Evolutionary conservation across 192 early-diverging fungal species (phyloP).

Genomic region (Linderina pennispora): DNA sequence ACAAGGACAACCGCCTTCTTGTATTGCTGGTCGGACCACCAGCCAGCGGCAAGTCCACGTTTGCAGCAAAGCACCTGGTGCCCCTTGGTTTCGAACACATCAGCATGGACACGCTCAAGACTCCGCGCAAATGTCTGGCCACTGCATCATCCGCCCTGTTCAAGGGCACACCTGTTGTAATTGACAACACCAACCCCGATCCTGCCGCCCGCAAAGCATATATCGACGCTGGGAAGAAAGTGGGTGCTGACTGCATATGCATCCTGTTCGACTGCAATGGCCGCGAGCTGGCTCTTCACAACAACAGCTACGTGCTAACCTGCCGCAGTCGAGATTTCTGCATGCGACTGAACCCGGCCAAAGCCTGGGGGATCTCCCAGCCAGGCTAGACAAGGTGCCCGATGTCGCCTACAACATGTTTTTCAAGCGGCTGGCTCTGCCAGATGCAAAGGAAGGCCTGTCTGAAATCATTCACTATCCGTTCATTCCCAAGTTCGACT

Average conservation of each 20-base stretch:
- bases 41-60: conserved; percentile 78
- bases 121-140: conserved; percentile 66
- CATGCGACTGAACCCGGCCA: too few species aligned
- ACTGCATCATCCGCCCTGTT: conserved; percentile 49
- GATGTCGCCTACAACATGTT: conserved; percentile 36
- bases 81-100: conserved; percentile 63
- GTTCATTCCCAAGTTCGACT: conserved; percentile 26
- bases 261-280: conserved; percentile 54
- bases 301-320: conserved; percentile 64
- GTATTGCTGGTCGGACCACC: conserved; percentile 78
- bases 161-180: conserved; percentile 54
- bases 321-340: conserved; percentile 29
- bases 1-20: conserved; percentile 46
- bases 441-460: conserved; percentile 18
- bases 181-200: conserved; percentile 82
- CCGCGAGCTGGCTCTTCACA: conserved; percentile 71
- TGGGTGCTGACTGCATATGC: conserved; percentile 10
- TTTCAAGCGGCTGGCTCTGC: conserved; percentile 30
- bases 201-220: conserved; percentile 54
- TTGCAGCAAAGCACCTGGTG: conserved; percentile 57
- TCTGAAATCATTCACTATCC: conserved; percentile 9
- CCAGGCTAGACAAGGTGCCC: conserved; percentile 12
- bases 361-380: conserved; percentile 2
- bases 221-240: conserved; percentile 52
- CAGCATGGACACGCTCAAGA: conserved; percentile 81